These are phyloP conservation scores for Phycomyces blakesleeanus DNA, from an alignment of 192 early-diverging fungal genomes.

Conservation along the genomic window DNA sequence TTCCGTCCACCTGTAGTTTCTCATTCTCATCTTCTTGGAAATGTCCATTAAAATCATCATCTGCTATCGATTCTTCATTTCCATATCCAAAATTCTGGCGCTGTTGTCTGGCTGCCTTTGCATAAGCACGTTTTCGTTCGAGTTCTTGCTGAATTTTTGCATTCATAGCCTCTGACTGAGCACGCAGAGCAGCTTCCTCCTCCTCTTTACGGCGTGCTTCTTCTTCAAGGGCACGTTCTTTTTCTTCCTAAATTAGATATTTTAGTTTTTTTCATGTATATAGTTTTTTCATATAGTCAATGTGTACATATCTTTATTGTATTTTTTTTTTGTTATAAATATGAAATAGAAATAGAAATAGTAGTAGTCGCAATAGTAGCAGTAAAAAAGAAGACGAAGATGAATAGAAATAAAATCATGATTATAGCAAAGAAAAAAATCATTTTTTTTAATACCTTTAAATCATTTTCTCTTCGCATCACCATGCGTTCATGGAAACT, in stretches of 20 bases:
- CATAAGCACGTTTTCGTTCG: constrained; percentile 27
- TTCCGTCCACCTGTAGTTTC: constrained; percentile 2
- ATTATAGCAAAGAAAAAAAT: neutral
- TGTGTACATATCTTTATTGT: neutral
- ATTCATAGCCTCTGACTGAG: constrained; percentile 34
- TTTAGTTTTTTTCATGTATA: too few species aligned
- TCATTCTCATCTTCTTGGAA: constrained; percentile 2
- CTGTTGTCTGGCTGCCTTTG: constrained; percentile 18
- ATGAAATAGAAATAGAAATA: too few species aligned
- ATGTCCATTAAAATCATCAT: constrained; percentile 19
- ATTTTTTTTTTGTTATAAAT: neutral
- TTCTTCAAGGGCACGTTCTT: constrained; percentile 37
- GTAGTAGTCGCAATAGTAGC: too few species aligned
- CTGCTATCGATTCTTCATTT: constrained; percentile 14
- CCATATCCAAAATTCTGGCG: constrained; percentile 18
- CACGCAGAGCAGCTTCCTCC: constrained; percentile 34
- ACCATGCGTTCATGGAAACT: constrained; percentile 58
- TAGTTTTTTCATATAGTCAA: too few species aligned
- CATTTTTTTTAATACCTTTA: too few species aligned
- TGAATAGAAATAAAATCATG: too few species aligned
- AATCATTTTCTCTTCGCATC: constrained; percentile 43
- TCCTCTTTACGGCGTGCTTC: constrained; percentile 36
- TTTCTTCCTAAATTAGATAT: constrained; percentile 33
- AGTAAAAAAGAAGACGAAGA: too few species aligned
- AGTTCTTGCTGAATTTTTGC: constrained; percentile 29